Base-by-base conservation (phyloP, 306 rosid genomes). In the Dryas octopetala region DNA sequence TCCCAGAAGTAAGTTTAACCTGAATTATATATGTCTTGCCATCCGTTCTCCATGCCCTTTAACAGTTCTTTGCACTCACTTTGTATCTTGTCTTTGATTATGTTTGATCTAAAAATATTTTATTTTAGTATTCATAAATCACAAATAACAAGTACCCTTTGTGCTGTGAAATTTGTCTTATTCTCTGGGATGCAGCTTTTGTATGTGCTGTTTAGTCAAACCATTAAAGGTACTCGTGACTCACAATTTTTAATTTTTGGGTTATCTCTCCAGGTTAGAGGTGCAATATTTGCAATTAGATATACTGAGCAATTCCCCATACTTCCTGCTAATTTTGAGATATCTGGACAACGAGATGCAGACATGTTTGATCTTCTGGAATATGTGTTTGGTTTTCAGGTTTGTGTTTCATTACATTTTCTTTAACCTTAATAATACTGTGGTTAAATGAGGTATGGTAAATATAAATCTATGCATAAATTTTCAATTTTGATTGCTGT, bases 321-420 rank as follows among this genome's bases (percentile, higher is more conserved):
- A 85, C 90, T 91, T 83, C 96, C 98, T 76, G 55, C 86, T 81
- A 88, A 85, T 64, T 89, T 82, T 81, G 84, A 82, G 74, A 84
- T 89, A 68, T 85, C 87, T 74, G 91, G 93, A 82, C 87, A 79
- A 54, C 86, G 97, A 80, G 92, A 83, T 84, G 88, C 90, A 38
- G 98, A 95, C 84, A 86, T 91, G 93, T 95, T 95, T 73, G 97
- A 95, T 80, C 97, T 91, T 77, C 80, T 95, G 82, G 97, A 95
- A 88, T 86, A 51, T 78, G 91, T 82, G 67, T 95, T 95, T 68
- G 98, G 98, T 53, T 95, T 95, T 73, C 98, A 95, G 98, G 98
- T 95, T 80, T 82, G 92, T 67, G 26, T 59, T 45, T 70, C 54
- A 16, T 66, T 77, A 7, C 45, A 15, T 41, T 67, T 66, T 53